These are phyloP conservation scores for Penicillium hesseltinei DNA, from an alignment of 2,329 filamentous ascomycete species.

Conservation along the genomic window DNA sequence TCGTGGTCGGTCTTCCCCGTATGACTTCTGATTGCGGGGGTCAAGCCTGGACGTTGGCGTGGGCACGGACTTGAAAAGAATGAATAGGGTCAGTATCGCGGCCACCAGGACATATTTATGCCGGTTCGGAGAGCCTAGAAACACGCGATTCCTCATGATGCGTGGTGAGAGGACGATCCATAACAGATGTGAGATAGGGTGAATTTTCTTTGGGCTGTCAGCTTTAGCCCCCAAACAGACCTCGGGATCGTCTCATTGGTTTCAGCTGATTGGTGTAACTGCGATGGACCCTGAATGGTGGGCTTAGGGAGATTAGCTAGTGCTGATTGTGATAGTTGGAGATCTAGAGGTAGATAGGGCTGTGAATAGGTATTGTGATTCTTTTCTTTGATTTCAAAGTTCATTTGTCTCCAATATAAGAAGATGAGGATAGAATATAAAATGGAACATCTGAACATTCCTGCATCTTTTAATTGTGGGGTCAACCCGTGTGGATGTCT, in stretches of 20 bases:
- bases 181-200: background rate
- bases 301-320: background rate
- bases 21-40: background rate
- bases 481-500: background rate
- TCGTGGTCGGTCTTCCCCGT: conserved; percentile 18
- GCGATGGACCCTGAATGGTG: background rate
- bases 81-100: conserved; percentile 3
- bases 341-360: no score
- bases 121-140: conserved; percentile 5
- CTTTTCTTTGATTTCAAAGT: background rate
- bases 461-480: background rate
- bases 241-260: background rate
- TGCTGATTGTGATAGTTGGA: no score
- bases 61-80: conserved; percentile 14
- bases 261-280: background rate
- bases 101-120: conserved; percentile 7
- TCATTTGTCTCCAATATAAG: no score
- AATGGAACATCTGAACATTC: background rate
- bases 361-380: background rate
- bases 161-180: background rate
- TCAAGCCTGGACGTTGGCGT: conserved; percentile 4
- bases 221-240: background rate
- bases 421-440: background rate
- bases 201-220: background rate
- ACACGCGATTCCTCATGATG: conserved; percentile 12